Evolutionary conservation across 2,329 filamentous ascomycete species (phyloP), one percentile per base, ranked within the genome.

Genomic region (Fusarium denticulatum): DNA sequence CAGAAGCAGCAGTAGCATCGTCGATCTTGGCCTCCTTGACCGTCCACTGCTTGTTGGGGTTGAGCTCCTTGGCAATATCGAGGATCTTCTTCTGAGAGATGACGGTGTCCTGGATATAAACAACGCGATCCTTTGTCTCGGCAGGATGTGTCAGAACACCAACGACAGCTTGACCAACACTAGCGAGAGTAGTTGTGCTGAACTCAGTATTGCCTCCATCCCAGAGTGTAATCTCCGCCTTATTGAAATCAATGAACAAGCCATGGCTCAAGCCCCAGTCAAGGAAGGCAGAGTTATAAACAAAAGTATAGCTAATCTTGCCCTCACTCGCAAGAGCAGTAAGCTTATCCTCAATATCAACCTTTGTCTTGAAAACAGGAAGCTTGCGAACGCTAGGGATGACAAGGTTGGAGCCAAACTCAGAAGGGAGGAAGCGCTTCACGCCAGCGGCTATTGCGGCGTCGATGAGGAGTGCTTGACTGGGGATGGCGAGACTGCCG

Each of bases 371-470:
- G 65, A 89, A 90, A 3, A 90, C 76, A 3, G 89, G 86, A 2
- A 92, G 83, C 5, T 80, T 56, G 61, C 82, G 71, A 52, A 80
- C 73, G 59, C 84, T 78, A 13, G 80, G 79, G 26, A 79, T 62
- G 24, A 59, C 40, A 15, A 81, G 64, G 81, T 85, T 79, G 47
- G 78, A 75, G 39, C 84, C 84, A 55, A 86, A 92, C 67, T 92
- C 90, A 5, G 88, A 88, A 5, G 90, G 89, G 37, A 92, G 80
- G 81, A 91, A 90, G 18, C 89, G 86, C 77, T 89, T 85, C 1
- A 92, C 89, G 10, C 90, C 89, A 7, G 89, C 89, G 8, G 85
- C 85, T 34, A 89, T 82, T 37, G 89, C 86, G 2, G 90, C 91
- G 37, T 91, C 86, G 49, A 92, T 84, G 50, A 92, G 81, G 16